Conservation (phyloP, 129 eudicot species). For the Flaveria robusta region DNA sequence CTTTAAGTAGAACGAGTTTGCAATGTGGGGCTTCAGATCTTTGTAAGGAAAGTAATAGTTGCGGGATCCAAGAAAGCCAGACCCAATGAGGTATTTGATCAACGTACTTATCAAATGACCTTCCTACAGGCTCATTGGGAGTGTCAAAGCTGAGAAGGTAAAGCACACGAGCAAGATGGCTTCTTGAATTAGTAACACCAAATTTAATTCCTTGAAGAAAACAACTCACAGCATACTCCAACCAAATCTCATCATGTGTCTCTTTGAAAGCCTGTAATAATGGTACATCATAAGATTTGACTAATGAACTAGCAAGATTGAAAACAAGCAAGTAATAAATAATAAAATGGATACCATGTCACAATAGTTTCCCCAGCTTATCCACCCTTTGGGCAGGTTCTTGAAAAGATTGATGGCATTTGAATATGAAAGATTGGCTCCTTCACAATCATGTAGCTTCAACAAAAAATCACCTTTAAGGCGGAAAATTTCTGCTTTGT, state of each 20-base stretch:
- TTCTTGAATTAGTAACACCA: conserved; percentile 90
- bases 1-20: conserved; percentile 87
- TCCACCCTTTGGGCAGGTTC: conserved; percentile 97
- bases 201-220: conserved; percentile 95
- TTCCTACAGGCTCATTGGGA: conserved; percentile 87
- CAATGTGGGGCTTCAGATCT: conserved; percentile 94
- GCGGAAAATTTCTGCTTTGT: conserved; percentile 93
- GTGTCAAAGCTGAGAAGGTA: conserved; percentile 99
- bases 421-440: conserved; percentile 91
- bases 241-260: conserved; percentile 93
- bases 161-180: conserved; percentile 95
- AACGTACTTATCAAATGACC: conserved; percentile 85
- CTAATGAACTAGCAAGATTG: conserved; percentile 11
- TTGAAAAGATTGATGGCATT: conserved; percentile 83
- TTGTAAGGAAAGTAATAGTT: conserved; percentile 85
- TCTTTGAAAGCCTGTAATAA: conserved; percentile 80
- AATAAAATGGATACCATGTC: conserved; percentile 65
- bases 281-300: conserved; percentile 19
- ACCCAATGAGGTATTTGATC: conserved; percentile 99
- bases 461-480: conserved; percentile 91
- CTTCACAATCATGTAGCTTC: conserved; percentile 94
- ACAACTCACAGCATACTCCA: conserved; percentile 96
- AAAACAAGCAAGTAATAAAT: conserved; percentile 14
- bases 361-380: conserved; percentile 99
- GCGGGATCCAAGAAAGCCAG: conserved; percentile 99